Evolutionary conservation across 257 asterid species (phyloP).

Genomic region (Solanum bulbocastanum): DNA sequence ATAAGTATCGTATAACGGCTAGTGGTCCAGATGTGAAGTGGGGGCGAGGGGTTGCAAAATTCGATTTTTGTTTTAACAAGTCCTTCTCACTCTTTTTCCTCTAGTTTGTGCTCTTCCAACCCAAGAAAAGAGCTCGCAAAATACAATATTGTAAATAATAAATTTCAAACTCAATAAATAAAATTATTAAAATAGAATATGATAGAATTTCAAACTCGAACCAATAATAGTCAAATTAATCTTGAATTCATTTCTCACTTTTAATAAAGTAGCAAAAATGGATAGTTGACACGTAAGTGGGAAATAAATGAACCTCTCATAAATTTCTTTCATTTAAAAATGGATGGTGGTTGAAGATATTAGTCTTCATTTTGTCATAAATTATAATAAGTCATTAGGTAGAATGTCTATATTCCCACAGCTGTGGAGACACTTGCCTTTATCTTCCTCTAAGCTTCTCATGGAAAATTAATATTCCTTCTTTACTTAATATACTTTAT

Average conservation of each 20-base stretch:
- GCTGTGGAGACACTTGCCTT: constrained; percentile 12
- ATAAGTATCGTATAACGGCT: background rate
- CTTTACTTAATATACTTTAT: background rate
- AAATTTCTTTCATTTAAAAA: background rate
- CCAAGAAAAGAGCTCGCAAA: background rate
- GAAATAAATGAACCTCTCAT: background rate
- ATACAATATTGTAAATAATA: too few species aligned
- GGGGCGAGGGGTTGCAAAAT: background rate
- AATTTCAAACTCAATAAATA: background rate
- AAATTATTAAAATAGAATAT: background rate
- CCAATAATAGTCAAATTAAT: background rate
- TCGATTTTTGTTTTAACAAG: background rate
- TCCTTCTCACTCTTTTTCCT: background rate
- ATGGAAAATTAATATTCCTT: background rate
- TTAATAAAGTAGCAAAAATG: background rate
- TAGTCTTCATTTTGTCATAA: background rate
- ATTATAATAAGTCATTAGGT: constrained; percentile 1
- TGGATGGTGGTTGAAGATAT: background rate
- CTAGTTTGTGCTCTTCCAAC: background rate
- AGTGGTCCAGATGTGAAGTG: background rate
- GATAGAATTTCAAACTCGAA: background rate
- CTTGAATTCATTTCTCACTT: background rate
- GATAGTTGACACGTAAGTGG: background rate
- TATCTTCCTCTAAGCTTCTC: background rate
- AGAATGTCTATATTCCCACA: constrained; percentile 17